Conservation (phyloP, 768 basidiomycete species). For the Pleurotus eryngii region DNA sequence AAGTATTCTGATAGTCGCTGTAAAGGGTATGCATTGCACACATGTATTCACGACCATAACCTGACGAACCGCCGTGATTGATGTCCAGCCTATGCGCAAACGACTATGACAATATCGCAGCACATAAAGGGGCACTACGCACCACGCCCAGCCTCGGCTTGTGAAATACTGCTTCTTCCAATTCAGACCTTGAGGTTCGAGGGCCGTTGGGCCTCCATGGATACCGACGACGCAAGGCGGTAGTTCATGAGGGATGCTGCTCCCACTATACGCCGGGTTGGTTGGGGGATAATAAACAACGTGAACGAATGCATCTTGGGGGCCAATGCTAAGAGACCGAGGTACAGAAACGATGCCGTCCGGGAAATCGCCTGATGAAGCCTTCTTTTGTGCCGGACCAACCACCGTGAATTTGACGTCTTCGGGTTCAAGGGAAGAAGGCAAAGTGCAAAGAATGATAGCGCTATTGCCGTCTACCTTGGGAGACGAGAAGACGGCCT, state of each 20-base stretch:
- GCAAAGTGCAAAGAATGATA: slow-evolving; percentile 35
- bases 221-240: slow-evolving; percentile 66
- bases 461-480: slow-evolving; percentile 33
- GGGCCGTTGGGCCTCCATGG: slow-evolving; percentile 72
- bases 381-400: background rate
- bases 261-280: slow-evolving; percentile 56
- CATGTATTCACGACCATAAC: slow-evolving; percentile 68
- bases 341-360: slow-evolving; percentile 40
- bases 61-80: slow-evolving; percentile 73
- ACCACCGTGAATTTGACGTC: slow-evolving; percentile 14
- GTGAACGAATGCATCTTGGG: slow-evolving; percentile 43
- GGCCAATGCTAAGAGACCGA: slow-evolving; percentile 44
- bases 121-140: slow-evolving; percentile 9
- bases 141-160: slow-evolving; percentile 74
- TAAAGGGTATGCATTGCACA: no score
- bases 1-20: background rate
- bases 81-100: slow-evolving; percentile 56
- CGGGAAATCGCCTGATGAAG: slow-evolving; percentile 18
- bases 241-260: slow-evolving; percentile 43
- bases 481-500: slow-evolving; percentile 42
- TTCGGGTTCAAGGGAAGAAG: slow-evolving; percentile 14
- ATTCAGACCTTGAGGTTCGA: slow-evolving; percentile 41
- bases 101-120: background rate
- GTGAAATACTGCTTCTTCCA: slow-evolving; percentile 67
- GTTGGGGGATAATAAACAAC: slow-evolving; percentile 65